Evolutionary conservation across 2,329 filamentous ascomycete species (phyloP), one percentile per base, ranked within the genome.

Genomic region (Amauroascus verrucosus): DNA sequence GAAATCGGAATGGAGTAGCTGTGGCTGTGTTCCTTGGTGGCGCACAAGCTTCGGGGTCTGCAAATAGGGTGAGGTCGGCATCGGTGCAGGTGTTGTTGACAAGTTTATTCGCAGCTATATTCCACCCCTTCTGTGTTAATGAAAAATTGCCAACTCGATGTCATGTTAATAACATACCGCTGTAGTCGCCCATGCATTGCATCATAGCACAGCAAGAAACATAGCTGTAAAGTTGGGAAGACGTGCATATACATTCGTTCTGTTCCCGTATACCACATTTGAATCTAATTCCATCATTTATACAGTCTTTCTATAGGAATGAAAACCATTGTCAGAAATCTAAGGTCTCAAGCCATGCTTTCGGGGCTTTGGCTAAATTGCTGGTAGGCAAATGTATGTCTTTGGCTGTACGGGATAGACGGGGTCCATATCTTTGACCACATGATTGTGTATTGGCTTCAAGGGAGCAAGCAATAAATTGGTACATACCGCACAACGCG

Each of bases 41-140:
- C 3, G n/a, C 18, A 14, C 46, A 48, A 16, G 46, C 32, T 26
- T 26, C 14, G 14, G 26, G 46, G 20, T 48, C 46, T 9, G 46
- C 38, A 14, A 48, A 13, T 11, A 48, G 22, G 18, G 18, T 38
- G 14, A 48, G 32, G n/a, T 37, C 26, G 46, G 30, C 32, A 38
- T 24, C 33, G 22, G 32, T 38, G 33, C 46, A 48, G 3, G 46
- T 37, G 32, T 48, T 48, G 33, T 48, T 38, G 11, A 48, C 46
- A 24, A 48, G 33, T 14, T 14, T 48, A 48, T 48, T 32, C 7
- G 46, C 32, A 5, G 30, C 46, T 48, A 8, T 1, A 38, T 38
- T 4, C 4, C 18, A 35, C 14, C 13, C 13, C n/a, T 43, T 43
- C 9, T 48, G n/a, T n/a, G 46, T 48, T n/a, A 48, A 32, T 48